Evolutionary conservation across 2,329 filamentous ascomycete species (phyloP).

Genomic region (Atkinsonella texensis): DNA sequence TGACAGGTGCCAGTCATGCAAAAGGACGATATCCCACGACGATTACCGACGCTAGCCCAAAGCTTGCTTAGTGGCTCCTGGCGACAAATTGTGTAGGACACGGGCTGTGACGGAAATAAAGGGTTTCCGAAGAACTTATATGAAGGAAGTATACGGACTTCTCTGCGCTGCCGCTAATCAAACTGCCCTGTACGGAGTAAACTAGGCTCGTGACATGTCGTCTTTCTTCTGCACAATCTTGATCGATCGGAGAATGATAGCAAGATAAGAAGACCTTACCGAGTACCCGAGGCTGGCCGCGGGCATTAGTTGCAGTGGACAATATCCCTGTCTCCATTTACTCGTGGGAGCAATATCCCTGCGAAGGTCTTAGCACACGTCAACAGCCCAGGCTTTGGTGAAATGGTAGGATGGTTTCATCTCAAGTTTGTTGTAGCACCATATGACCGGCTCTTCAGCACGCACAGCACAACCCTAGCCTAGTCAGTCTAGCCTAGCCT

Average conservation of each 20-base stretch:
- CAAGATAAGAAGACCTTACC: background rate
- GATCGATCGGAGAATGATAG: background rate
- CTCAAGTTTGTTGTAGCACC: conserved; percentile 6
- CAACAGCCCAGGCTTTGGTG: background rate
- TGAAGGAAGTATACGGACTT: background rate
- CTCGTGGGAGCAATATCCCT: conserved; percentile 5
- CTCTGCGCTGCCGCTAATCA: background rate
- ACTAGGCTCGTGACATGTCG: background rate
- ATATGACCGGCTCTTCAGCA: background rate
- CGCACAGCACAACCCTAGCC: conserved; percentile 1
- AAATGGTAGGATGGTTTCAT: conserved; percentile 7
- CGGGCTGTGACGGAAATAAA: no score
- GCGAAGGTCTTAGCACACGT: conserved; percentile 7
- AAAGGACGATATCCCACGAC: background rate
- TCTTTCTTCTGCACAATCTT: background rate
- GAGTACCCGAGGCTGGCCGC: background rate
- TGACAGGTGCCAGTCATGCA: background rate
- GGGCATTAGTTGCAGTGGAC: background rate
- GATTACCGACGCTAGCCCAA: background rate
- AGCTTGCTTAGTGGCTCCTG: no score
- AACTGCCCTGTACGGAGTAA: no score
- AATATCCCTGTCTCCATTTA: background rate
- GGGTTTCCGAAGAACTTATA: no score
- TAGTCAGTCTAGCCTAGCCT: background rate
- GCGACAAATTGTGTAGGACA: no score